A percentile compares a stretch with the other conserved stretches of the same genome.
phyloP scores from a whole-genome alignment of 139 green algal species.

The Tetraselmis striata region DNA sequence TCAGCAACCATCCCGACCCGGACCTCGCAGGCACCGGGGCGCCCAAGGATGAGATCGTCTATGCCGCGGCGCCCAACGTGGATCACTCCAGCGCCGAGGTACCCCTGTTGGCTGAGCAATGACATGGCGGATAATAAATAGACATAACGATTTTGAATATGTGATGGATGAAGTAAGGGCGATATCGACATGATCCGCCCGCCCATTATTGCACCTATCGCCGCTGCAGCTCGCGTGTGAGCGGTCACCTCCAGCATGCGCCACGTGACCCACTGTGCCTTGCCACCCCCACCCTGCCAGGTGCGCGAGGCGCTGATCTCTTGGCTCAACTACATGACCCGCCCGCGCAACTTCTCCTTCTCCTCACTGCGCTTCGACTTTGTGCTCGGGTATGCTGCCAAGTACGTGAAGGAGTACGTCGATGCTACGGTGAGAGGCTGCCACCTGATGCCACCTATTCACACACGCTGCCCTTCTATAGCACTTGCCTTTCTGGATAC shows the following conservation, averaged over 20 bases:
- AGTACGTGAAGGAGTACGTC: constrained; percentile 24
- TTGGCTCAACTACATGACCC: constrained; percentile 21
- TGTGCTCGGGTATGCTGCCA: constrained; percentile 9
- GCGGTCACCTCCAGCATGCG: too few species aligned
- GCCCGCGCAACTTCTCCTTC: constrained; percentile 16
- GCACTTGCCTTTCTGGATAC: too few species aligned
- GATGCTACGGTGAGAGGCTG: constrained; percentile 4
- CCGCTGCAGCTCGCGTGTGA: too few species aligned
- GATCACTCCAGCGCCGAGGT: constrained; percentile 18
- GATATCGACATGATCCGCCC: too few species aligned
- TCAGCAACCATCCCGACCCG: constrained; percentile 12
- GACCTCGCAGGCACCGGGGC: constrained; percentile 17
- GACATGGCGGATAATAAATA: too few species aligned
- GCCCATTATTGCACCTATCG: too few species aligned
- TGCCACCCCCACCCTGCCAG: too few species aligned
- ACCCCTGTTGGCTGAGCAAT: too few species aligned
- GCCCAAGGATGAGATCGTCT: neutral
- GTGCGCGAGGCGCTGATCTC: constrained; percentile 13
- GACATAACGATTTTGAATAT: too few species aligned
- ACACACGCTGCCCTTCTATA: neutral
- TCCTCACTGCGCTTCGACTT: constrained; percentile 22
- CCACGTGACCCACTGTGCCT: too few species aligned
- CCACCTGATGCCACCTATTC: neutral
- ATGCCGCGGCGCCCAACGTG: constrained; percentile 17
- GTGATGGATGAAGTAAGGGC: too few species aligned